phyloP scores from a whole-genome alignment of 306 rosid genomes.

The Lagenaria siceraria region DNA sequence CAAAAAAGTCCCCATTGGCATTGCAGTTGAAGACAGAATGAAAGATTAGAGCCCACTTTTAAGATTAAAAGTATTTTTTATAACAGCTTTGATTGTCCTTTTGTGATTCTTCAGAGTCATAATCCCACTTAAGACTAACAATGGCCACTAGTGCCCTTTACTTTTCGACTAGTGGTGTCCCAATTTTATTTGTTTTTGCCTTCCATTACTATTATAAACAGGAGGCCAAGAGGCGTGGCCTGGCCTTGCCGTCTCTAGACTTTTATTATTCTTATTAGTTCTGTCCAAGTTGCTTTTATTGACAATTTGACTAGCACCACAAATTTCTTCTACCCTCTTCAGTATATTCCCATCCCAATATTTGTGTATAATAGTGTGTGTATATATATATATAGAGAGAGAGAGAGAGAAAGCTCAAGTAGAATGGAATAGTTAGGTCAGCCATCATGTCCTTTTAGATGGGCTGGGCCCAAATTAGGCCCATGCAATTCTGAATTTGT shows the following conservation, averaged over 20 bases:
- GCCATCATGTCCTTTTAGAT: background rate
- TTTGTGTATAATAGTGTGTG: background rate
- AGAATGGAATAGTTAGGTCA: background rate
- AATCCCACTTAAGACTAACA: background rate
- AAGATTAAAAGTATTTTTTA: background rate
- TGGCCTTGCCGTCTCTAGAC: background rate
- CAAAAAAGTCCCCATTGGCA: background rate
- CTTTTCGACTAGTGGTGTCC: background rate
- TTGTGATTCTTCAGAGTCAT: background rate
- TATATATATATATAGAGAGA: background rate
- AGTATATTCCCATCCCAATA: background rate
- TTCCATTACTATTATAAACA: background rate
- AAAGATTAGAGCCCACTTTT: background rate
- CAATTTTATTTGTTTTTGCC: background rate
- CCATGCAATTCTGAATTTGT: background rate
- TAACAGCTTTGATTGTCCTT: background rate
- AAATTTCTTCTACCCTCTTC: background rate
- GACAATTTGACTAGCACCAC: constrained; percentile 1
- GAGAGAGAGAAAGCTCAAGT: background rate
- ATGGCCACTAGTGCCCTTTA: background rate
- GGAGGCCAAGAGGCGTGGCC: background rate
- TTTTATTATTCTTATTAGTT: background rate
- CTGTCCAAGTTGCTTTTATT: background rate
- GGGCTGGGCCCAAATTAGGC: background rate
- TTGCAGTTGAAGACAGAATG: background rate